Base-by-base conservation (phyloP, 441 rosid species). In the Eutrema salsugineum region DNA sequence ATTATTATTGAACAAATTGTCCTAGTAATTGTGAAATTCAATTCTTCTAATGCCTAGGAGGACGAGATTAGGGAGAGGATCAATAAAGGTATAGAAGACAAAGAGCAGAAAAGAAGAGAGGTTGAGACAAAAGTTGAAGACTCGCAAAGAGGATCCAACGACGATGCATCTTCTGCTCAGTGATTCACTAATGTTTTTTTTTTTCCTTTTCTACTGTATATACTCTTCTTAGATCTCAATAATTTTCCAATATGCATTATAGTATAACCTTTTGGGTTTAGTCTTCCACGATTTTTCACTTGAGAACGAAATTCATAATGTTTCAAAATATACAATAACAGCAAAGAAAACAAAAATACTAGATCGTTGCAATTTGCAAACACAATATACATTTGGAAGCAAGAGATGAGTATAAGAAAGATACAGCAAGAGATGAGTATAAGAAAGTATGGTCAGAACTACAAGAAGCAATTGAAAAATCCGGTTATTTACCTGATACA, bases 401-500 rank as follows among this genome's bases (percentile, higher is more conserved):
- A n/a, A n/a, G n/a, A n/a, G n/a, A n/a, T n/a, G n/a, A n/a, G n/a
- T n/a, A n/a, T n/a, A n/a, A n/a, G n/a, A n/a, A n/a, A n/a, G n/a
- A n/a, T n/a, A n/a, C n/a, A n/a, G n/a, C n/a, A n/a, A n/a, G n/a
- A 3, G 76, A 63, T 1, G 82, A 77, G 65, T 83, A 79, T 56
- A 69, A 70, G 77, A 72, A 70, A 71, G 56, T 75, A 5, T 77
- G 81, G 75, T 66, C 1, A 57, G 50, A 77, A 50, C 32, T 85
- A 64, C 70, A 35, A 22, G 66, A 70, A 72, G 62, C 81, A 1
- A 79, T 81, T 59, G 63, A 72, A 66, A 68, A 68, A 57, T 20
- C 5, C 1, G 86, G 86, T 35, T 81, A 81, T 75, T 36, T 51
- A 43, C 76, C 85, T 32, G 58, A 78, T 67, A 80, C 82, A 35